Base-by-base conservation (phyloP, 345 rosid species). In the Kandelia obovata region DNA sequence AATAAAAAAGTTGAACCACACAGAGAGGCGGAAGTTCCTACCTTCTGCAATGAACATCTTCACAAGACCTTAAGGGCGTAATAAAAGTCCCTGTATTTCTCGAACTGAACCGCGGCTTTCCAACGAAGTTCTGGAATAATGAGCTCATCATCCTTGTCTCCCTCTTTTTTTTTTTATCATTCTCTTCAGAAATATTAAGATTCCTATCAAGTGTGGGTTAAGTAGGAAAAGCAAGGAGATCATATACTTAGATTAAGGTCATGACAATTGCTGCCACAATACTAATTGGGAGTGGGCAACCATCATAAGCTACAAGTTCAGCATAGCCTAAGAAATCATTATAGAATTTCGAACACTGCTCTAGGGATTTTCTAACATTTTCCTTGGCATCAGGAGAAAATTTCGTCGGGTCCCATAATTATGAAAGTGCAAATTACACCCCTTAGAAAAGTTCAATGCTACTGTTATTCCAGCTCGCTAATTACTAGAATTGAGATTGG, bases 81-180 rank as follows among this genome's bases (percentile, higher is more conserved):
- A 67, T 80, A 83, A 52, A 94, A 88, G 62, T 94, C 97, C 57
- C 39, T 52, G 68, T 83, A 73, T 72, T 83, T 87, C 85, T 94
- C 97, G 53, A 94, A 91, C 78, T 88, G 97, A 79, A 87, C 96
- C 66, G 89, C 89, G 66, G 89, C 86, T 77, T 89, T 94, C 83
- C 96, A 88, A 53, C 89, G 83, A 37, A 94, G 96, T 74, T 95
- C 96, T 53, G 97, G 82, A 74, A 86, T 85, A 26, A 94, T 67
- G 79, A 75, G 77, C 49, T 71, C 81, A 55, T 59, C 79, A 61
- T 77, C 88, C 68, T 77, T 88, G 13, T 85, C 85, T 27, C 70
- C 77, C 61, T 82, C 86, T 59, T 80, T 79, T 80, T 79, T 78
- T 84, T 85, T 51, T 79, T 75, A 80, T 83, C 87, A 73, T 84